A percentile compares a stretch with the other conserved stretches of the same genome.
Evolutionary conservation across 2,329 filamentous ascomycete species (phyloP).

Genomic region (Aspergillus tamarii): DNA sequence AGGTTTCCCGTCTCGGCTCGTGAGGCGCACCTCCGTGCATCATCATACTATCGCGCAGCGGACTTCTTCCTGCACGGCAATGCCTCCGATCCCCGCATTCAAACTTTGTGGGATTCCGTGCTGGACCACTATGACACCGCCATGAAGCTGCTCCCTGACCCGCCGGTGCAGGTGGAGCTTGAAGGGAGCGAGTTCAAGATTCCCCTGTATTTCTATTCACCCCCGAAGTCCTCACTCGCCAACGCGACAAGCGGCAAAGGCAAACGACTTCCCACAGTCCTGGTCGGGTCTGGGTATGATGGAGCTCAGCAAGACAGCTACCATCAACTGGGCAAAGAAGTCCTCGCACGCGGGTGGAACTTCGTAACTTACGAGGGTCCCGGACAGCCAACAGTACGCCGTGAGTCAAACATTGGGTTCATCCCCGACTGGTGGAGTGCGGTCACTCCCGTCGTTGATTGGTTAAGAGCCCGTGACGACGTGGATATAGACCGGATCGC

Average conservation of each 20-base stretch:
- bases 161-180: background rate
- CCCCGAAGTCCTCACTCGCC: background rate
- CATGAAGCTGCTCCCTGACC: background rate
- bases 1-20: background rate
- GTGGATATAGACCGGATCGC: background rate
- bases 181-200: background rate
- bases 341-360: background rate
- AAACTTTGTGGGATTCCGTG: background rate
- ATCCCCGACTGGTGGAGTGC: constrained; percentile 50
- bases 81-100: background rate
- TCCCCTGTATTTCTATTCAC: background rate
- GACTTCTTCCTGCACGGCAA: constrained; percentile 1
- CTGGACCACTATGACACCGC: background rate
- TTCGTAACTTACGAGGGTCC: constrained; percentile 53
- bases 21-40: background rate
- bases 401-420: constrained; percentile 48
- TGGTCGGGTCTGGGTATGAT: background rate
- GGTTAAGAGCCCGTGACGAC: background rate
- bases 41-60: background rate
- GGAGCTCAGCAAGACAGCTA: background rate
- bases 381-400: constrained; percentile 47
- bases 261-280: background rate
- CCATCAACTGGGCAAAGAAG: background rate
- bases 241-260: background rate
- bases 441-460: constrained; percentile 47